Conservation (phyloP, 768 basidiomycete genomes). For the Lactifluus rugatus region DNA sequence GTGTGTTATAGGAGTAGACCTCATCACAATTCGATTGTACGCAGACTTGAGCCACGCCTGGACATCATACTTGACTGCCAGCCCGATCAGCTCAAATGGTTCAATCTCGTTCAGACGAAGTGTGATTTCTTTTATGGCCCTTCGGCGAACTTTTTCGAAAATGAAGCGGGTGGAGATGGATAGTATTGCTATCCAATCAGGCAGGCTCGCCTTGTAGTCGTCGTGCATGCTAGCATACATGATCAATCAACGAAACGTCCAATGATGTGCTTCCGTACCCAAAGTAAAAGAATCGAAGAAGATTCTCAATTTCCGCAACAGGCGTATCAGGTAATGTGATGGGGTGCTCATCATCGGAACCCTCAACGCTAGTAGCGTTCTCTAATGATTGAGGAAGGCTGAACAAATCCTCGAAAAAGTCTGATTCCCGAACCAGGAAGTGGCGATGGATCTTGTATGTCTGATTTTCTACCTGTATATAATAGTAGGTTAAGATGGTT, state of each 20-base stretch:
- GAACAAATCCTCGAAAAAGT: conserved; percentile 16
- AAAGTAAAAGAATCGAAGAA: conserved; percentile 20
- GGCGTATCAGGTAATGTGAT: conserved; percentile 15
- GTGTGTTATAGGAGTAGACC: background rate
- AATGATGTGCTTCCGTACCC: conserved; percentile 4
- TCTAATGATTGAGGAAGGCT: conserved; percentile 16
- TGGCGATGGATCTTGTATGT: conserved; percentile 21
- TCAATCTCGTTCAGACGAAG: conserved; percentile 3
- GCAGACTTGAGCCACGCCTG: conserved; percentile 20
- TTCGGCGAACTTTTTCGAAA: conserved; percentile 13
- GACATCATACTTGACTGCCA: conserved; percentile 19
- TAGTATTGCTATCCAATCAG: conserved; percentile 20
- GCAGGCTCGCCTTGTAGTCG: background rate
- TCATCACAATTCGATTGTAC: conserved; percentile 6
- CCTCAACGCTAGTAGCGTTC: conserved; percentile 14
- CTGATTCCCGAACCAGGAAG: conserved; percentile 18
- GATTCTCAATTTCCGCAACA: conserved; percentile 12
- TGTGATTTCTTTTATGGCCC: conserved; percentile 18
- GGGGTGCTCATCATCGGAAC: conserved; percentile 18
- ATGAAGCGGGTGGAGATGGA: conserved; percentile 15
- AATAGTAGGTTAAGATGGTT: background rate
- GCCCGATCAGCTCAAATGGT: conserved; percentile 16
- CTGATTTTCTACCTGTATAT: conserved; percentile 14
- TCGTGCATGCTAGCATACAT: conserved; percentile 11
- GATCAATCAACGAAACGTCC: background rate